Conservation (phyloP, 441 rosid genomes). For the Lagerstroemia fauriei region DNA sequence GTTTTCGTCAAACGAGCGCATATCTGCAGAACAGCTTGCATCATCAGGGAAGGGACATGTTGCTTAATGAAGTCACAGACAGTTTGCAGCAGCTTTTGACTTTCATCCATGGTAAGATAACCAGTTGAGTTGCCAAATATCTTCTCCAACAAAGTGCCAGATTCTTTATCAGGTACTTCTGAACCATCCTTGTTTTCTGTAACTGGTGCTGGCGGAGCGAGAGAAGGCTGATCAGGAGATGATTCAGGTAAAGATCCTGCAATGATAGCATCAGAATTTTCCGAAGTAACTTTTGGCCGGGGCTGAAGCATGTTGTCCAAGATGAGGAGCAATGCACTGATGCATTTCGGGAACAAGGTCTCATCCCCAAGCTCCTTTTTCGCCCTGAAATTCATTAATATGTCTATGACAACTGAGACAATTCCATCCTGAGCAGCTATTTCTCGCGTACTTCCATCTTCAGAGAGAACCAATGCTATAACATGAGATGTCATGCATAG, state of each 20-base stretch:
- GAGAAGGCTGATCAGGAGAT: constrained; percentile 42
- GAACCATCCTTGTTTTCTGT: constrained; percentile 44
- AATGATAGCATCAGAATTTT: constrained; percentile 49
- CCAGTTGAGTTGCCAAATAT: constrained; percentile 81
- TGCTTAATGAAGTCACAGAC: constrained; percentile 76
- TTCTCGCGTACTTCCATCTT: constrained; percentile 76
- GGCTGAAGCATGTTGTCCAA: constrained; percentile 81
- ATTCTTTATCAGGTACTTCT: constrained; percentile 56
- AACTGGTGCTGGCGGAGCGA: constrained; percentile 38
- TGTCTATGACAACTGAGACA: constrained; percentile 61
- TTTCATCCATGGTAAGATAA: constrained; percentile 69
- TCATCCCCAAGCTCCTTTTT: constrained; percentile 53
- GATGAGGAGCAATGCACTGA: constrained; percentile 77
- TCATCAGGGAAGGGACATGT: constrained; percentile 78
- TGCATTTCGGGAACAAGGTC: constrained; percentile 72
- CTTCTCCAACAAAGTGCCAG: constrained; percentile 50
- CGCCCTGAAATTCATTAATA: constrained; percentile 63
- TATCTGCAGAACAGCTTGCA: constrained; percentile 95
- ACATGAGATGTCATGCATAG: constrained; percentile 81
- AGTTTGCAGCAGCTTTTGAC: constrained; percentile 61
- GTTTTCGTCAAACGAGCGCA: constrained; percentile 89
- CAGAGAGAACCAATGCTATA: constrained; percentile 74
- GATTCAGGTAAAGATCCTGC: constrained; percentile 54
- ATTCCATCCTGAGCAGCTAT: constrained; percentile 81
- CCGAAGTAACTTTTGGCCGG: constrained; percentile 56